A percentile compares a stretch with the other conserved stretches of the same genome.
These are phyloP conservation scores for Trichoderma polysporum DNA, from an alignment of 2,329 filamentous ascomycete species.

Conservation along the genomic window DNA sequence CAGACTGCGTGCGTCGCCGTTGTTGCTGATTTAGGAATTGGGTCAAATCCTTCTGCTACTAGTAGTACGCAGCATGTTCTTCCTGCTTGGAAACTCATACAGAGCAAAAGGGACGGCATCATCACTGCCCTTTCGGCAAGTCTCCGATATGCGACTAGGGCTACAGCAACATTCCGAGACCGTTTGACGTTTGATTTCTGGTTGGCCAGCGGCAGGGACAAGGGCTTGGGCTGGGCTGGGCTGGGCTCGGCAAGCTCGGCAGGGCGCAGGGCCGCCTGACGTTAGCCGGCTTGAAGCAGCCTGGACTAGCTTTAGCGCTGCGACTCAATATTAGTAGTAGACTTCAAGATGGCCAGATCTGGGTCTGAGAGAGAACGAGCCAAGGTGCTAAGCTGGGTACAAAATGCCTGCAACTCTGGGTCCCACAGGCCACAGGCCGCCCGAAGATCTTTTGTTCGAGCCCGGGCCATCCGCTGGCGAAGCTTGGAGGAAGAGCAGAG, in stretches of 20 bases:
- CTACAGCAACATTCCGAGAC: background rate
- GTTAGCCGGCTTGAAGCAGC: background rate
- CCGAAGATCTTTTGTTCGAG: background rate
- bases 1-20: background rate
- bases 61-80: no score
- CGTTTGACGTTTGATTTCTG: background rate
- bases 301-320: background rate
- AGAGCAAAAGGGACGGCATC: background rate
- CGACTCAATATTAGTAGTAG: background rate
- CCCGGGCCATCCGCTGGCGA: background rate
- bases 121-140: background rate
- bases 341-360: background rate
- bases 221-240: background rate
- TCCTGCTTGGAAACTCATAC: no score
- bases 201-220: background rate
- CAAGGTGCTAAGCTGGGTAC: no score
- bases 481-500: background rate
- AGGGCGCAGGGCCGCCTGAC: conserved; percentile 5
- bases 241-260: conserved; percentile 14
- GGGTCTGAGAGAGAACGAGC: background rate
- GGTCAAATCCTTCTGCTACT: background rate
- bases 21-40: background rate
- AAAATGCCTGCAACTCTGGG: background rate
- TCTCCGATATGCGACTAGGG: conserved; percentile 9
- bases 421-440: background rate